These are phyloP conservation scores for Diplodia mutila DNA, from an alignment of 2,329 filamentous ascomycete genomes.

Conservation along the genomic window DNA sequence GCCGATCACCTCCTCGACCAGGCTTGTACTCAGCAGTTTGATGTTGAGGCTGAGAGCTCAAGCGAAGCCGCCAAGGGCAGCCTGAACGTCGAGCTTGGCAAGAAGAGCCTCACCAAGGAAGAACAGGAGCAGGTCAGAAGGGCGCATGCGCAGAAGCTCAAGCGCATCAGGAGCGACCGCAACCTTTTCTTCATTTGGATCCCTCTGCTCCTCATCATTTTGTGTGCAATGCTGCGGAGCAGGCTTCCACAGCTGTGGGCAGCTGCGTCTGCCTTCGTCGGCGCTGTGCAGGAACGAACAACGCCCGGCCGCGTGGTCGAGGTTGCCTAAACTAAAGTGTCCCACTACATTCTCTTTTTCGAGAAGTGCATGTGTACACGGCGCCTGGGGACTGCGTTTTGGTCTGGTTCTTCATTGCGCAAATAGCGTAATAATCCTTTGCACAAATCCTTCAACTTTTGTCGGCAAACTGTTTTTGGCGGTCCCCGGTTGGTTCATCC, in stretches of 20 bases:
- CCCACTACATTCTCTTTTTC: not conserved
- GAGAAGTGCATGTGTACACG: not conserved
- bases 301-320: slow-evolving; percentile 16
- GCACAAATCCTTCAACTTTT: not conserved
- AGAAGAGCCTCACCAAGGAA: slow-evolving; percentile 48
- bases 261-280: slow-evolving; percentile 12
- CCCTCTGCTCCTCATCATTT: slow-evolving; percentile 51
- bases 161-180: slow-evolving; percentile 53
- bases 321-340: slow-evolving; percentile 7
- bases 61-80: slow-evolving; percentile 2
- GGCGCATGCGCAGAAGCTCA: slow-evolving; percentile 53
- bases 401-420: not conserved
- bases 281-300: slow-evolving; percentile 6
- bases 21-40: slow-evolving; percentile 60
- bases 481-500: not conserved
- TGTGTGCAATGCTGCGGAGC: slow-evolving; percentile 57
- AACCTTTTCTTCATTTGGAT: slow-evolving; percentile 60
- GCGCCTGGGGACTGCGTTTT: not conserved
- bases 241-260: slow-evolving; percentile 53
- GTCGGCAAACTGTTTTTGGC: not conserved
- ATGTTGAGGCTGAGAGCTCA: slow-evolving; percentile 47
- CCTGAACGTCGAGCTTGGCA: slow-evolving; percentile 43
- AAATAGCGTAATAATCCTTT: not conserved
- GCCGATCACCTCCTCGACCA: slow-evolving; percentile 63
- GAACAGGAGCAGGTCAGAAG: slow-evolving; percentile 52